phyloP scores from a whole-genome alignment of 805 yeast species.

The Kazachstania africana region DNA sequence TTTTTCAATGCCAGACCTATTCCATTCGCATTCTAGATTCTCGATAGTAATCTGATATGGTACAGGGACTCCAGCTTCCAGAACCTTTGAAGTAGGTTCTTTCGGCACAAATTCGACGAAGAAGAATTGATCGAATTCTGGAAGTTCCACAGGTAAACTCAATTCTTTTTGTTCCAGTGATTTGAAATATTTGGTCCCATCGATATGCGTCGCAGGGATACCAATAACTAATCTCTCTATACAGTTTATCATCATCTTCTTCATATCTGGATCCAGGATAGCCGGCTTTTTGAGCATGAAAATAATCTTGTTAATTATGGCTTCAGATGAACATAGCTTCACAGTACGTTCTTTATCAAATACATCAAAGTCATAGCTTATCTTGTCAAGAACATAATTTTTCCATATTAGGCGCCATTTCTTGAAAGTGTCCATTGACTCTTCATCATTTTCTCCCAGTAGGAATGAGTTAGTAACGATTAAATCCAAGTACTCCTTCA shows the following conservation, averaged over 20 bases:
- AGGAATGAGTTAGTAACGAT: constrained; percentile 18
- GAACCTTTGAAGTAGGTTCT: neutral
- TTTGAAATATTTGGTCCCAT: constrained; percentile 15
- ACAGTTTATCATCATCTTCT: constrained; percentile 10
- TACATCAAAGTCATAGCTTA: constrained; percentile 14
- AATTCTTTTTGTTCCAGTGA: no score
- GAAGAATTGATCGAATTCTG: constrained; percentile 16
- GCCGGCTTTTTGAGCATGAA: neutral
- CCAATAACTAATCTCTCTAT: constrained; percentile 11
- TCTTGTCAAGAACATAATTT: constrained; percentile 8
- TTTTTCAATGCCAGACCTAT: neutral
- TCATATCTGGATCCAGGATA: constrained; percentile 3
- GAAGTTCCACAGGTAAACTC: constrained; percentile 20
- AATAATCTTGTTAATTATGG: constrained; percentile 1
- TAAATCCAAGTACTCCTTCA: constrained; percentile 19
- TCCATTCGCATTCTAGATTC: constrained; percentile 16
- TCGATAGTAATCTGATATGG: constrained; percentile 9
- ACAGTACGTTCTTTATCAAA: constrained; percentile 9
- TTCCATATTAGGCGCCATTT: constrained; percentile 20
- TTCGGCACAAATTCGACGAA: constrained; percentile 8
- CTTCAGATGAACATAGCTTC: constrained; percentile 2
- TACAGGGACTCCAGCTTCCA: constrained; percentile 13
- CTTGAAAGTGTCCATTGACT: constrained; percentile 14
- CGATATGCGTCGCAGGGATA: constrained; percentile 11
- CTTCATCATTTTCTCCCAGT: constrained; percentile 18